Base-by-base conservation (phyloP, 1,139 yeast species). In the Nakaseomyces uthaithaninus region DNA sequence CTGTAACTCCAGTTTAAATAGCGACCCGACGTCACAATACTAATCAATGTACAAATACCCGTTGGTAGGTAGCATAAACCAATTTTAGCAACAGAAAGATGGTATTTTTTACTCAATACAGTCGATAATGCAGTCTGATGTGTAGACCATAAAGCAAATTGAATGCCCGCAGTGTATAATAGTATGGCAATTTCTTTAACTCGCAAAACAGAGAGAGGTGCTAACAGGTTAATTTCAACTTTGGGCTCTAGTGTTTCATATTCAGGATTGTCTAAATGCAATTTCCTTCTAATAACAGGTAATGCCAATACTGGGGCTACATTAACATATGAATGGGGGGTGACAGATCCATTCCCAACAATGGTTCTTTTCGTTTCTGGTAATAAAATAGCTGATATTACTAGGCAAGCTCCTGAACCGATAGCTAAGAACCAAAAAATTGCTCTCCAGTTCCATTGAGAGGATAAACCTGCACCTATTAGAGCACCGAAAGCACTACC, bases 401-500 rank as follows among this genome's bases (percentile, higher is more conserved):
- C 6, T 1, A 70, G 52, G 8, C 71, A 60, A 1, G 61, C 43
- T 1, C 77, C 77, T 14, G 79, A 70, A 3, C 78, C 72, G 17
- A 81, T 75, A 3, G 81, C 77, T 39, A 82, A 60, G 46, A 83
- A 80, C 75, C 85, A 79, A 53, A 84, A 85, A 17, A 83, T 76
- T 0, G 85, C 77, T 44, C 86, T 68, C 93, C 94, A 84, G 10
- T 74, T 71, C 67, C 80, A 74, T 14, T 69, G 59, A 2, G 73
- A 62, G 2, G 78, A 72, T 27, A 84, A 58, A 0, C 71, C 74
- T 6, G 89, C 82, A 16, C 94, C 94, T 19, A 84, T 62, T 10
- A 84, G 62, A 0, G 93, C 86, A 5, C 94, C 89, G 45, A 82
- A 67, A 0, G 85, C 86, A 52, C 77, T 81, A 1, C 93, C 94